A percentile compares a stretch with the other conserved stretches of the same genome.
These are phyloP conservation scores for Clarkia xantiana DNA, from an alignment of 345 rosid genomes.

Conservation along the genomic window DNA sequence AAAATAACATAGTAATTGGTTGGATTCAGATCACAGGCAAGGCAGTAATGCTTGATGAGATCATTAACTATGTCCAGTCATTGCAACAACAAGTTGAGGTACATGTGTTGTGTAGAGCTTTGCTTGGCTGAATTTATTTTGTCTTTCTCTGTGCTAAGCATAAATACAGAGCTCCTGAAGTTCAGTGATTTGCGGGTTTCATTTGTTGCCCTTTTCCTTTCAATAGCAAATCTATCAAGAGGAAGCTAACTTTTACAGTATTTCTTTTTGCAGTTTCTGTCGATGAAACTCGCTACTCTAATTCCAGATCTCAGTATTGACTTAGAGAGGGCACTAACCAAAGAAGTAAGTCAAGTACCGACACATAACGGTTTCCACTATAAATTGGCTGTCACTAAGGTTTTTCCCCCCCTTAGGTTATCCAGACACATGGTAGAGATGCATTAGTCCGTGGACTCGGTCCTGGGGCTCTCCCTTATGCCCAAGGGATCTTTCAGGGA, in stretches of 20 bases:
- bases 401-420: constrained; percentile 36
- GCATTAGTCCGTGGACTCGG: constrained; percentile 27
- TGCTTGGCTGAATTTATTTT: neutral
- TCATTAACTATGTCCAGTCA: constrained; percentile 93
- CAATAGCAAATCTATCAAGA: too few relatives aligned
- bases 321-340: constrained; percentile 57
- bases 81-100: constrained; percentile 98
- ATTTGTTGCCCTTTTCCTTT: too few relatives aligned
- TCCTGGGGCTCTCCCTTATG: constrained; percentile 25
- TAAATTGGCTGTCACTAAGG: neutral
- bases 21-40: constrained; percentile 74
- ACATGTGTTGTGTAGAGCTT: constrained; percentile 11
- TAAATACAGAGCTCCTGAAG: too few relatives aligned
- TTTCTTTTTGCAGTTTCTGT: constrained; percentile 49
- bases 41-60: constrained; percentile 98
- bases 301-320: constrained; percentile 65
- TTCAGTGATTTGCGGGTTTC: too few relatives aligned
- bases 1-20: constrained; percentile 11
- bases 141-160: neutral
- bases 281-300: constrained; percentile 96
- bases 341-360: constrained; percentile 48
- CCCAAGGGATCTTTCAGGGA: constrained; percentile 33
- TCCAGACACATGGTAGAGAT: constrained; percentile 43
- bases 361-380: neutral
- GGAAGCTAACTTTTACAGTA: neutral